Conservation (phyloP, 495 filamentous ascomycete species). For the Penicillium flavigenum region DNA sequence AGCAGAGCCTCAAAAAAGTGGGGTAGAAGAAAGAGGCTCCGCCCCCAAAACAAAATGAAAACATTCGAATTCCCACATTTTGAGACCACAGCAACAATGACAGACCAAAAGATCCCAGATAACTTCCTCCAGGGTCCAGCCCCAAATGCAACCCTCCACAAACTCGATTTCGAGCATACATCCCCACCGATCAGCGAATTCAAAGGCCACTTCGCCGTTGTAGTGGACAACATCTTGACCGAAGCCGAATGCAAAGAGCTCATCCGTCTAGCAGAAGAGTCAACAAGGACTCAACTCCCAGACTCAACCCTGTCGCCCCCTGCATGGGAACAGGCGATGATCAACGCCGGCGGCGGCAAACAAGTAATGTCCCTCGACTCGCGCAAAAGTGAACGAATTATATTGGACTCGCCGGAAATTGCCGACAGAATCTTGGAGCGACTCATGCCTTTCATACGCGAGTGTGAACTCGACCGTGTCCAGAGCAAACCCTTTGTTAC, state of each 20-base stretch:
- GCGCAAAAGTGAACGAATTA: constrained; percentile 72
- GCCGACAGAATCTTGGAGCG: constrained; percentile 62
- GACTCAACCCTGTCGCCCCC: constrained; percentile 14
- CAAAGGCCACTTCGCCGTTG: constrained; percentile 54
- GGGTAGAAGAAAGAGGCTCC: neutral
- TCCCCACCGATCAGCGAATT: constrained; percentile 53
- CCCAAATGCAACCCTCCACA: constrained; percentile 24
- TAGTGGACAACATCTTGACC: constrained; percentile 65
- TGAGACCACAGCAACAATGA: constrained; percentile 11
- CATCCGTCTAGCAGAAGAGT: constrained; percentile 54
- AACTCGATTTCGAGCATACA: constrained; percentile 54
- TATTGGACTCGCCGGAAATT: constrained; percentile 65
- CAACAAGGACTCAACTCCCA: constrained; percentile 14
- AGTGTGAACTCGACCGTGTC: constrained; percentile 36
- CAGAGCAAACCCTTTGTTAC: constrained; percentile 44
- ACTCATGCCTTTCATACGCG: constrained; percentile 48
- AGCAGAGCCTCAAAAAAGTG: neutral
- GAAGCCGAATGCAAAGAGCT: constrained; percentile 60
- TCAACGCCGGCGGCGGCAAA: constrained; percentile 64
- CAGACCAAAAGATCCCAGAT: constrained; percentile 14
- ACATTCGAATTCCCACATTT: neutral
- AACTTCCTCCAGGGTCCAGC: constrained; percentile 23
- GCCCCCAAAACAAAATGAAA: neutral
- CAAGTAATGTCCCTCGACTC: constrained; percentile 56
- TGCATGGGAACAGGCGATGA: constrained; percentile 42